Base-by-base conservation (phyloP, 2,329 filamentous ascomycete species). In the Ophiostoma angusticollis region DNA sequence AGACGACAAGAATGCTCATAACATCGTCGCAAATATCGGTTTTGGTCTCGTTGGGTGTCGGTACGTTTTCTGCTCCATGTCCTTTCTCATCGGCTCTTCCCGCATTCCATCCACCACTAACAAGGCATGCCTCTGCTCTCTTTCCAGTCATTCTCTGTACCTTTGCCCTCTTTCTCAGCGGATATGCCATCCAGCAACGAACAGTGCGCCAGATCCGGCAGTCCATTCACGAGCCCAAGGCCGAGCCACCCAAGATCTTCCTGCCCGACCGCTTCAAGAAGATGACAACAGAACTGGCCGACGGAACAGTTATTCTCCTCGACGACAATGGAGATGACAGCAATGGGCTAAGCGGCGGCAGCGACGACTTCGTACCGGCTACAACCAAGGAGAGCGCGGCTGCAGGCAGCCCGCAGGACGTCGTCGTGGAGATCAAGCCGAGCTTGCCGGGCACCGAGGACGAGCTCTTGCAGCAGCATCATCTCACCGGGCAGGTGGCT, bases 171-270 rank as follows among this genome's bases (percentile, higher is more conserved):
- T 95, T 95, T 58, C 67, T 94, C 23, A 85, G 83, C 37, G 87
- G 87, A 52, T 94, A 93, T 57, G 72, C 78, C 3, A 70, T 94
- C 38, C 87, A 95, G 53, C 87, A 95, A 58, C 76, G 84, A 50
- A 91, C 85, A 1, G 74, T 94, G 5, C 73, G 72, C 45, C 79
- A 80, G 50, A 70, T 95, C 23, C 82, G 89, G 51, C 65, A 68
- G 40, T 82, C 82, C 14, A 79, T 94, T 51, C 43, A 39, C 23
- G 70, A 70, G 48, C 70, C 67, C 46, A 57, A 64, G 52, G 61
- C 53, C 8, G 61, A 65, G 6, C 62, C 62, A 1, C 66, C 67
- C 6, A 63, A 65, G 43, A 59, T 65, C 31, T 65, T 67, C 51
- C 55, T 72, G 1, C 69, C 70, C 0, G 67, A 71, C 42, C 60